These are phyloP conservation scores for Nidula niveotomentosa DNA, from an alignment of 1,284 basidiomycete genomes.

Conservation along the genomic window DNA sequence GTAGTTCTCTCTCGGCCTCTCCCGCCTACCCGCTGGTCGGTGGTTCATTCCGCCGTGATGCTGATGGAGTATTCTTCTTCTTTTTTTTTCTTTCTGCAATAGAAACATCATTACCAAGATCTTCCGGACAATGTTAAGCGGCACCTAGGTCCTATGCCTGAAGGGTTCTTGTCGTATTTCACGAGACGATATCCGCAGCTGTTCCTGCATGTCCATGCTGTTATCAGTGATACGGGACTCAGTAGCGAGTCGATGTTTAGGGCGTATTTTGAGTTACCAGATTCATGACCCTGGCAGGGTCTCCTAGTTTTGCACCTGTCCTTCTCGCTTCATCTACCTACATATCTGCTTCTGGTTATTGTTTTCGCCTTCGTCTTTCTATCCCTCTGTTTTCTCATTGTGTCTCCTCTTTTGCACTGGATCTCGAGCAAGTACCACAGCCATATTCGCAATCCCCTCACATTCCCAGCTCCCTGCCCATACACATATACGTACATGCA, in stretches of 20 bases:
- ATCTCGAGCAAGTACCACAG: too few relatives aligned
- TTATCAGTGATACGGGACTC: constrained; percentile 69
- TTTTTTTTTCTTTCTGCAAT: constrained; percentile 9
- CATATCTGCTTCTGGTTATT: too few relatives aligned
- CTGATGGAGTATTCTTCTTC: not conserved
- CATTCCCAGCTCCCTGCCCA: too few relatives aligned
- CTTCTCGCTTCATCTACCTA: too few relatives aligned
- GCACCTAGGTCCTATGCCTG: constrained; percentile 86
- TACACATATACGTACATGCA: too few relatives aligned
- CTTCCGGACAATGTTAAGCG: constrained; percentile 88
- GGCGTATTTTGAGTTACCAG: constrained; percentile 76
- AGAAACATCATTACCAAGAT: constrained; percentile 99
- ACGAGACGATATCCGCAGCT: constrained; percentile 88
- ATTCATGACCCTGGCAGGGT: constrained; percentile 22
- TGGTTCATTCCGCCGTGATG: too few relatives aligned
- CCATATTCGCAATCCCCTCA: too few relatives aligned
- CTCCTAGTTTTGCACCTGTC: too few relatives aligned
- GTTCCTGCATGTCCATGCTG: constrained; percentile 90
- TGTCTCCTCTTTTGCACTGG: too few relatives aligned
- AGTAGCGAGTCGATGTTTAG: constrained; percentile 84
- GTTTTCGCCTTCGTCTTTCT: too few relatives aligned
- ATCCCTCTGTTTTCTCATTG: too few relatives aligned
- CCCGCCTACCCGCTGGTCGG: too few relatives aligned
- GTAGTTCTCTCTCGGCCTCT: constrained; percentile 17
- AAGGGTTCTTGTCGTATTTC: constrained; percentile 92